Evolutionary conservation across 305 asterid species (phyloP), one percentile per base, ranked within the genome.

Genomic region (Solanum aculeatissimum): DNA sequence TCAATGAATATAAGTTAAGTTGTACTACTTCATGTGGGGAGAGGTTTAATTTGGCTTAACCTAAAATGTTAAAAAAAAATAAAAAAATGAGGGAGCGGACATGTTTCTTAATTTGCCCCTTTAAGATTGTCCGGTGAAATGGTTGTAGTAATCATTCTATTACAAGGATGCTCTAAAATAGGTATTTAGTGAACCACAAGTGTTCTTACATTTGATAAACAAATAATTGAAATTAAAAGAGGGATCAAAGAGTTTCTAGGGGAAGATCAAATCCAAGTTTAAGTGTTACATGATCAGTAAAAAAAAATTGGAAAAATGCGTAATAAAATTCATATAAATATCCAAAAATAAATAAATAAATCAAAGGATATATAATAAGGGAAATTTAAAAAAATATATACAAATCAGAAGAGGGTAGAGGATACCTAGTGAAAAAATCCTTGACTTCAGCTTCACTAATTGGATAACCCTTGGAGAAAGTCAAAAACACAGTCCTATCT

Each of bases 391-490:
- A 40, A 40, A 7, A 40, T 32, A 40, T 32, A 32, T n/a, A 0
- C 4, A 27, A 47, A 63, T n/a, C 9, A 68, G 25, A 35, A 42
- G 4, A 38, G 47, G 21, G 45, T 2, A 9, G 7, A 40, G 72
- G 21, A 27, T 92, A 93, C 98, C 92, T 91, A 2, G 94, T 90
- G 92, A 94, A 93, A 88, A 87, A 95, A 0, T 90, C 95, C 29
- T 81, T 60, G 4, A 95, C 87, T 88, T 95, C 98, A 19, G 82
- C 75, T 81, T 88, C 92, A 0, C 85, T 16, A 1, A 91, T 90
- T 2, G 96, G 97, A 71, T 90, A 93, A 0, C 97, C 97, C 43
- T 87, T 91, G 15, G 97, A 92, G 49, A 93, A 92, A 0, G 97
- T 93, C 86, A 95, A 80, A 88, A 93, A 93, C 10, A 95, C 86